Evolutionary conservation across 2,329 filamentous ascomycete genomes (phyloP).

Genomic region (Fusarium redolens): DNA sequence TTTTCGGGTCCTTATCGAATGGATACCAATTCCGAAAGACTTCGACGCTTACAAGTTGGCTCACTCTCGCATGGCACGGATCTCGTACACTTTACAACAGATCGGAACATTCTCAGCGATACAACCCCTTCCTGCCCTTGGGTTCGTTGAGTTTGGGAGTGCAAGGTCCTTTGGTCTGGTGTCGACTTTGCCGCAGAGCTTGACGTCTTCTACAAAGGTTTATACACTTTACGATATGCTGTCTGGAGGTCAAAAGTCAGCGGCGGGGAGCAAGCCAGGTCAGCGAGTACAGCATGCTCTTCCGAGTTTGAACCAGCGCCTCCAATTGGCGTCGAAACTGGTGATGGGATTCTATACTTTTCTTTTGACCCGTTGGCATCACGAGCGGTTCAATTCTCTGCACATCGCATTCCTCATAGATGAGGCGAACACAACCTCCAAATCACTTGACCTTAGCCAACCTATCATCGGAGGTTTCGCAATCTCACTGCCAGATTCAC

Average conservation of each 20-base stretch:
- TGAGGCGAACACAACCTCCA: background rate
- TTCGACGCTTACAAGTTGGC: background rate
- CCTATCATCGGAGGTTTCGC: background rate
- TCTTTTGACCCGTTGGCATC: background rate
- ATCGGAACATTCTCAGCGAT: background rate
- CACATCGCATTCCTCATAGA: background rate
- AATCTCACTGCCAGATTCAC: background rate
- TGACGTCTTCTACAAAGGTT: background rate
- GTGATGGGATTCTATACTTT: background rate
- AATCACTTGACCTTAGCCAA: background rate
- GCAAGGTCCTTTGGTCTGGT: background rate
- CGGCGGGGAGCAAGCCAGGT: background rate
- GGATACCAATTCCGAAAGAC: background rate
- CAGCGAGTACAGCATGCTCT: background rate
- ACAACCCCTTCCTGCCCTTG: background rate
- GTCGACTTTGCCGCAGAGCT: accelerated
- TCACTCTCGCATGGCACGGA: background rate
- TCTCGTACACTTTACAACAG: background rate
- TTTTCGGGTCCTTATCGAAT: background rate
- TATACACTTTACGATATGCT: background rate
- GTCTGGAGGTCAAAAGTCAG: background rate
- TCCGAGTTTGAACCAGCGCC: background rate
- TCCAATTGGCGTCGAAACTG: background rate
- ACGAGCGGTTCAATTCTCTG: conserved; percentile 2
- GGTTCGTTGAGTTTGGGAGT: background rate